phyloP scores from a whole-genome alignment of 1,284 basidiomycete species.

The Puccinia hordei region DNA sequence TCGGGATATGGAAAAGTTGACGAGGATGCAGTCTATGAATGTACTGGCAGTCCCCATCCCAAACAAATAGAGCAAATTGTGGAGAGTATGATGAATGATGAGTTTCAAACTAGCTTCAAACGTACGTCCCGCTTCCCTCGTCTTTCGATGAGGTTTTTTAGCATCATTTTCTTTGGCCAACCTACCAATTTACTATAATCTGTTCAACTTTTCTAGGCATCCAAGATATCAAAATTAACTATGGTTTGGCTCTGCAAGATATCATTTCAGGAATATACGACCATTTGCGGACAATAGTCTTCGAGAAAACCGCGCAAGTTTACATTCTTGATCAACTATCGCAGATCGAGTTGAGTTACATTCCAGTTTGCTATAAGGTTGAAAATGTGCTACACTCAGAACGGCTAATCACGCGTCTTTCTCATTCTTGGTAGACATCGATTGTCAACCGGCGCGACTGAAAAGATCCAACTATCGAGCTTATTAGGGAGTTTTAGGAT shows the following conservation, averaged over 20 bases:
- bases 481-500: constrained; percentile 91
- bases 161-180: constrained; percentile 14
- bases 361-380: not conserved
- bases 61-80: constrained; percentile 89
- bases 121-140: constrained; percentile 65
- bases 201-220: constrained; percentile 67
- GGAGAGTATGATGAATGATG: constrained; percentile 92
- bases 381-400: not conserved
- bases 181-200: not conserved
- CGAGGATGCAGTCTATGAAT: constrained; percentile 91
- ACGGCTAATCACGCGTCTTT: not conserved
- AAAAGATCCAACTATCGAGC: constrained; percentile 91
- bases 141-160: not conserved
- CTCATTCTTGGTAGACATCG: constrained; percentile 69
- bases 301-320: constrained; percentile 80
- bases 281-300: constrained; percentile 79
- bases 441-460: constrained; percentile 85
- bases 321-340: constrained; percentile 89
- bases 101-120: constrained; percentile 88
- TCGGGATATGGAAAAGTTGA: constrained; percentile 87
- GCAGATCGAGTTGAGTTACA: constrained; percentile 71
- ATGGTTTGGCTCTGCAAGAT: constrained; percentile 92
- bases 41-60: constrained; percentile 94
- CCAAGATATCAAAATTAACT: constrained; percentile 79
- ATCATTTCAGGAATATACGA: constrained; percentile 92